phyloP scores from a whole-genome alignment of 768 basidiomycete genomes.

The Russula foetens region DNA sequence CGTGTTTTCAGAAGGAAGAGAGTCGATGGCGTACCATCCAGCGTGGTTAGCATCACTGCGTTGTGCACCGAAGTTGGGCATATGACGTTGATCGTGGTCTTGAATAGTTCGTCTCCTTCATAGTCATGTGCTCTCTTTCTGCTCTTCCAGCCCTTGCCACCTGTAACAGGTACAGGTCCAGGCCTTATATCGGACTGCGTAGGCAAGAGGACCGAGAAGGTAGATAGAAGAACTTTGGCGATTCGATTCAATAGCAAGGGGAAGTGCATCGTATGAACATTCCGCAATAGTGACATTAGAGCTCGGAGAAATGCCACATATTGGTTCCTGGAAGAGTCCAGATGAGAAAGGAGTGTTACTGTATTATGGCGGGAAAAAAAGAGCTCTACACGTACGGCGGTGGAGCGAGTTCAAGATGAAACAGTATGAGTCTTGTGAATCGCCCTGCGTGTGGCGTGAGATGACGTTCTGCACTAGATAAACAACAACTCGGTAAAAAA shows the following conservation, averaged over 20 bases:
- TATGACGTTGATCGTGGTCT: constrained; percentile 36
- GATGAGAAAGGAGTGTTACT: background rate
- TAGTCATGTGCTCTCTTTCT: constrained; percentile 65
- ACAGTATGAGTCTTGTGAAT: constrained; percentile 43
- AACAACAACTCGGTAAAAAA: background rate
- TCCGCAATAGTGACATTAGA: constrained; percentile 8
- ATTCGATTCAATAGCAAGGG: constrained; percentile 14
- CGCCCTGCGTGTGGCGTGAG: constrained; percentile 49
- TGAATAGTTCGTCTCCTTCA: constrained; percentile 71
- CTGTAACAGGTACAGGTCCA: constrained; percentile 18
- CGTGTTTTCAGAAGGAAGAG: background rate
- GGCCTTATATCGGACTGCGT: constrained; percentile 27
- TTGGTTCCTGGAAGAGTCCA: constrained; percentile 7
- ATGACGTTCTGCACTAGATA: constrained; percentile 41
- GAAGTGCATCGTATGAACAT: constrained; percentile 8
- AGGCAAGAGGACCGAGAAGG: constrained; percentile 14
- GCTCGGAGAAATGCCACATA: constrained; percentile 7
- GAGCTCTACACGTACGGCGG: constrained; percentile 34
- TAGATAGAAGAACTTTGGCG: constrained; percentile 15
- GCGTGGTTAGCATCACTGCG: constrained; percentile 41
- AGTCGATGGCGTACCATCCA: constrained; percentile 45
- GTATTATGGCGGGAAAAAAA: background rate
- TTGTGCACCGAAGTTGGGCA: constrained; percentile 46
- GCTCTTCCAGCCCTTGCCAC: constrained; percentile 40
- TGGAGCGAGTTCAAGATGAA: constrained; percentile 52